Evolutionary conservation across 257 asterid species (phyloP).

Genomic region (Lycium ferocissimum): DNA sequence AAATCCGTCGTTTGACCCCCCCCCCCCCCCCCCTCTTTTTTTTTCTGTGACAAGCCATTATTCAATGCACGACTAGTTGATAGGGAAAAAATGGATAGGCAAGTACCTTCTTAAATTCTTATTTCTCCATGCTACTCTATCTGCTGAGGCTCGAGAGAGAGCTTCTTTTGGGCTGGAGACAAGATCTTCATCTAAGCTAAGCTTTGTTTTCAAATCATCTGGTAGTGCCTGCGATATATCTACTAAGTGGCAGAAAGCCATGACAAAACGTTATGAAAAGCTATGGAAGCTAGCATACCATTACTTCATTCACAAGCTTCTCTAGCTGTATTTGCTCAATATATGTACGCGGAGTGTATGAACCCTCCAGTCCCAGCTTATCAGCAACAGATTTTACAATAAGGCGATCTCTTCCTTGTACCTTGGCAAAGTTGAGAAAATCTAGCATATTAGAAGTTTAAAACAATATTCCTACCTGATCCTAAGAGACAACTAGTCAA

Average conservation of each 20-base stretch:
- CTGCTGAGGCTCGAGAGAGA: constrained; percentile 78
- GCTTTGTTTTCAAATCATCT: constrained; percentile 89
- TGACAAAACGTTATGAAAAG: constrained; percentile 26
- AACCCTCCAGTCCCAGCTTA: constrained; percentile 86
- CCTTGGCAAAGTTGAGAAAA: constrained; percentile 50
- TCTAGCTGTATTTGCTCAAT: constrained; percentile 98
- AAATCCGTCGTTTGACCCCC: not conserved
- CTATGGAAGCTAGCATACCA: constrained; percentile 62
- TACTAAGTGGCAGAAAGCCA: constrained; percentile 37
- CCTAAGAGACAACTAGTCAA: constrained; percentile 1
- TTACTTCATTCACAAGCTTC: constrained; percentile 89
- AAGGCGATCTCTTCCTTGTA: constrained; percentile 91
- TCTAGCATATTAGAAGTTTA: constrained; percentile 21
- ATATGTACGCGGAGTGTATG: constrained; percentile 87
- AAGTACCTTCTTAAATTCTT: constrained; percentile 67
- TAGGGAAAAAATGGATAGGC: constrained; percentile 14
- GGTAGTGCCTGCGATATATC: constrained; percentile 77
- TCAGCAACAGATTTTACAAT: constrained; percentile 71
- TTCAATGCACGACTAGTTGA: not conserved
- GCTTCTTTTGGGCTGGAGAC: constrained; percentile 90
- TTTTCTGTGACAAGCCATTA: not conserved
- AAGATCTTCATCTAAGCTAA: constrained; percentile 86
- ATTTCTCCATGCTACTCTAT: constrained; percentile 60
- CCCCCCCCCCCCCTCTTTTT: not conserved
- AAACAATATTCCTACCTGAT: not conserved